phyloP scores from a whole-genome alignment of 768 basidiomycete genomes.

The Lactarius evosmus region DNA sequence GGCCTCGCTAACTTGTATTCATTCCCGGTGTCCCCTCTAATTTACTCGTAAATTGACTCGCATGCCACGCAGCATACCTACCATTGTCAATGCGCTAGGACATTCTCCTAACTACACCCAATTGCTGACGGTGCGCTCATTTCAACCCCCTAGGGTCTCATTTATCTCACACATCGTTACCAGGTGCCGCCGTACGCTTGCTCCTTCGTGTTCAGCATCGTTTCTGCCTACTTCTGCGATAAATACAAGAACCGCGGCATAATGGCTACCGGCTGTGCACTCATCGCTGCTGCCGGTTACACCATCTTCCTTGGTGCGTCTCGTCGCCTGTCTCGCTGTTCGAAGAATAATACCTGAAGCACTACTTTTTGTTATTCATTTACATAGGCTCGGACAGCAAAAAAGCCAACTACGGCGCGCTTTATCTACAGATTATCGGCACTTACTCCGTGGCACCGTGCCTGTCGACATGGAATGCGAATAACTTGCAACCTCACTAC shows the following conservation, averaged over 20 bases:
- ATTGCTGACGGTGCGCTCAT: constrained; percentile 30
- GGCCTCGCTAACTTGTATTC: constrained; percentile 30
- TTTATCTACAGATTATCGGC: constrained; percentile 35
- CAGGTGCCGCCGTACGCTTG: constrained; percentile 32
- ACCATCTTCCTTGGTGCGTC: constrained; percentile 19
- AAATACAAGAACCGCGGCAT: constrained; percentile 16
- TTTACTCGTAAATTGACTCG: background rate
- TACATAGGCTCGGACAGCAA: constrained; percentile 25
- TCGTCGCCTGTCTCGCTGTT: no score
- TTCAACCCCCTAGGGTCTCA: background rate
- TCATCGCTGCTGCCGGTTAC: constrained; percentile 21
- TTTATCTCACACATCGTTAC: constrained; percentile 4
- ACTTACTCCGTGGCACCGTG: constrained; percentile 31
- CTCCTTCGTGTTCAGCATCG: constrained; percentile 25
- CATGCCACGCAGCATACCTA: constrained; percentile 28
- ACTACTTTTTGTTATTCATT: background rate
- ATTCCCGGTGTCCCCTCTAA: background rate
- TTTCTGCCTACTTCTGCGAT: constrained; percentile 19
- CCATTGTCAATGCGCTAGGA: constrained; percentile 32
- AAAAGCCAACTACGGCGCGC: constrained; percentile 31
- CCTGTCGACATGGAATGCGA: constrained; percentile 32
- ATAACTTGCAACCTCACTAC: constrained; percentile 31
- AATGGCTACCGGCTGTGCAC: constrained; percentile 13
- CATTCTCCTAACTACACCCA: constrained; percentile 32
- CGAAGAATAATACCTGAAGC: background rate